These are phyloP conservation scores for Litchi chinensis DNA, from an alignment of 345 rosid species.

Conservation along the genomic window DNA sequence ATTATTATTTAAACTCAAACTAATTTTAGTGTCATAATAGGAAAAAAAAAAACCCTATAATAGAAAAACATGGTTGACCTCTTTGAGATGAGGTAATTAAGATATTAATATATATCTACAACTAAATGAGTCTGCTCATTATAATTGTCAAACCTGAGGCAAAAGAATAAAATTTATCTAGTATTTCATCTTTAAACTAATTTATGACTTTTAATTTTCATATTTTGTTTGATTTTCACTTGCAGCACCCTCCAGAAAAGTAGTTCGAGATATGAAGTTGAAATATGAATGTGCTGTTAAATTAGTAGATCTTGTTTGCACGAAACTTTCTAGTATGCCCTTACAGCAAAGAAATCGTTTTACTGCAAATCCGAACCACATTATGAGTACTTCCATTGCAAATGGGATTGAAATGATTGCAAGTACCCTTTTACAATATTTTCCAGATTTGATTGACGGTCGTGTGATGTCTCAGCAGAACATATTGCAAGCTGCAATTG, in stretches of 20 bases:
- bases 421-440: neutral
- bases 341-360: neutral
- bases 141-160: too few species aligned
- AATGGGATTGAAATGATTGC: neutral
- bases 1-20: too few species aligned
- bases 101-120: too few species aligned
- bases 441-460: neutral
- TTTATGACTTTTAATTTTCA: neutral
- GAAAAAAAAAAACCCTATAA: too few species aligned
- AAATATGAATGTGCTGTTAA: neutral
- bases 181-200: too few species aligned
- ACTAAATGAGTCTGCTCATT: too few species aligned
- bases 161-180: too few species aligned
- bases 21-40: too few species aligned
- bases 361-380: neutral
- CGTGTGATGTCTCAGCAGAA: neutral
- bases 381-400: neutral
- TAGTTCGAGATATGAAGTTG: neutral
- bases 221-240: neutral
- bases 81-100: too few species aligned
- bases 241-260: neutral
- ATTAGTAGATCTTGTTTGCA: neutral
- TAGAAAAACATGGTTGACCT: too few species aligned
- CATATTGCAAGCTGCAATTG: slow-evolving; percentile 17
- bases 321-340: neutral